Percentiles rank a stretch among this genome's conserved stretches.
Conservation (phyloP, 2,329 filamentous ascomycete species). For the Coniosporium tulheliwenetii region DNA sequence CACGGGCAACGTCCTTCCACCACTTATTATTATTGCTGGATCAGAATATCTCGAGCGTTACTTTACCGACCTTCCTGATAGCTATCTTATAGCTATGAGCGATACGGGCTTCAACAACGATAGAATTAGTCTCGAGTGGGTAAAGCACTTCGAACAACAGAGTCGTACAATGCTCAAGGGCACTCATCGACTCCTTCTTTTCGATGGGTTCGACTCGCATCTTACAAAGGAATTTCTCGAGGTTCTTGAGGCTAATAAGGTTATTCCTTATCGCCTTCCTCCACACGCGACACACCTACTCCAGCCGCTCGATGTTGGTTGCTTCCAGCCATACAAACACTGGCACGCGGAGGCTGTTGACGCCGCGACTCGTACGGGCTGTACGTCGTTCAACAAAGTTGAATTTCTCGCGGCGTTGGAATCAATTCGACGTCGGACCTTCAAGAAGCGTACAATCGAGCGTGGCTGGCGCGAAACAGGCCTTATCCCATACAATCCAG, state of each 20-base stretch:
- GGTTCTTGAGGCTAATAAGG: slow-evolving; percentile 1
- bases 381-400: slow-evolving; percentile 5
- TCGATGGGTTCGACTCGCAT: slow-evolving; percentile 3
- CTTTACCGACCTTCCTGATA: slow-evolving; percentile 1
- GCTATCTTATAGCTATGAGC: background rate
- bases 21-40: no score
- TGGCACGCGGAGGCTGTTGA: slow-evolving; percentile 6
- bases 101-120: slow-evolving; percentile 4
- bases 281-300: slow-evolving; percentile 4
- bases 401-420: slow-evolving; percentile 3
- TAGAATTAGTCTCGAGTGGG: slow-evolving; percentile 2
- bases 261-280: slow-evolving; percentile 3
- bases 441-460: no score
- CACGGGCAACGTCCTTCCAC: no score
- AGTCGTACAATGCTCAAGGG: background rate
- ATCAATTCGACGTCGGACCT: slow-evolving; percentile 4
- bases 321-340: slow-evolving; percentile 9
- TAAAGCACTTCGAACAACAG: slow-evolving; percentile 4
- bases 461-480: no score
- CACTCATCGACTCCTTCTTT: slow-evolving; percentile 1
- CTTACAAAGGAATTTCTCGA: slow-evolving; percentile 3
- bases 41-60: no score
- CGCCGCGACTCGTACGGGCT: slow-evolving; percentile 3
- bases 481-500: no score
- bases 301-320: slow-evolving; percentile 4